These are phyloP conservation scores for Phytopythium aichiense DNA, from an alignment of 352 stramenopile species.

Conservation along the genomic window DNA sequence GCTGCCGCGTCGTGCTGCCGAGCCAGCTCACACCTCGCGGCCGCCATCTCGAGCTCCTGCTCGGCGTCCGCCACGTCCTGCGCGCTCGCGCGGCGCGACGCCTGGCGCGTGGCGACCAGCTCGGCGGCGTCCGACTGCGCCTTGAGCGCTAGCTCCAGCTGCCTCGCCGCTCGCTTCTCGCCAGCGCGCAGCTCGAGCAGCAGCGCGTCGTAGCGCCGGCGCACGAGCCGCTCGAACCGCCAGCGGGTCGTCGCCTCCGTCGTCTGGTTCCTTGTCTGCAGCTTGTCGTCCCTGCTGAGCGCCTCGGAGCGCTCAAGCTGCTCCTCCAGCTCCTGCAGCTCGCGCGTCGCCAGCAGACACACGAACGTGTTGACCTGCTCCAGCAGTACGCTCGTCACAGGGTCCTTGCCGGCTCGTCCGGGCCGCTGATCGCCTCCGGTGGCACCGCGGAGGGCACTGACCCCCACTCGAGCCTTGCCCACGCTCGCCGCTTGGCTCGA, in stretches of 20 bases:
- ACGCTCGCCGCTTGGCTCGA: neutral
- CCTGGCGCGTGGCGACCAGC: slow-evolving; percentile 4
- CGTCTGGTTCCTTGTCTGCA: neutral
- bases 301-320: neutral
- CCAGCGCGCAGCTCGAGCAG: slow-evolving; percentile 31
- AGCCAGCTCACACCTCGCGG: slow-evolving; percentile 26
- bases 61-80: slow-evolving; percentile 14
- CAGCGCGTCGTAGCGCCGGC: slow-evolving; percentile 38
- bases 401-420: slow-evolving; percentile 44
- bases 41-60: slow-evolving; percentile 12
- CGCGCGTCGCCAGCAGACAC: slow-evolving; percentile 37
- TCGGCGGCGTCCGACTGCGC: slow-evolving; percentile 10
- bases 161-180: slow-evolving; percentile 33
- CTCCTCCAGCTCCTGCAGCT: slow-evolving; percentile 24
- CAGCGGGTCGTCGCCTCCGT: slow-evolving; percentile 17
- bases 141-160: slow-evolving; percentile 39
- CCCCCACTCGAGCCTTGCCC: neutral
- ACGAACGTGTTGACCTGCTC: slow-evolving; percentile 67
- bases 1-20: slow-evolving; percentile 44
- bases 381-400: slow-evolving; percentile 56
- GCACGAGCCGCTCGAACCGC: slow-evolving; percentile 50
- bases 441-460: slow-evolving; percentile 39
- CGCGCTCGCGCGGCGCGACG: neutral
- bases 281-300: neutral
- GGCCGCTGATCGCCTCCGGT: slow-evolving; percentile 16